Evolutionary conservation across 1,284 basidiomycete species (phyloP).

Genomic region (Cystobasidiaceae sp.): DNA sequence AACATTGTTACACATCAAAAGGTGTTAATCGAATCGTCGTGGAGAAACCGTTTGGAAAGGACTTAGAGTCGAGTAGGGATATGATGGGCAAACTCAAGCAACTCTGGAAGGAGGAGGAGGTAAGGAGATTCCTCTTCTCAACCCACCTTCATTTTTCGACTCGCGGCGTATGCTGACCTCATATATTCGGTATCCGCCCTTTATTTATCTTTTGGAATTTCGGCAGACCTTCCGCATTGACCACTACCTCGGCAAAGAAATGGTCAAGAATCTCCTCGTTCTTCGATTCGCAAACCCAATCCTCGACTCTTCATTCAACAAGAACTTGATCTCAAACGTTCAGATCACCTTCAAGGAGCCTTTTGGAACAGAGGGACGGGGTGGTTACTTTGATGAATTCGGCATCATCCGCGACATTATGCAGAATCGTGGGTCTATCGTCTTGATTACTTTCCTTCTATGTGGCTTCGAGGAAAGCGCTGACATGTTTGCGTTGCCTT

Average conservation of each 20-base stretch:
- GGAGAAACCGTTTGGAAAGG: conserved; percentile 95
- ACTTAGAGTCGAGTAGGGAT: conserved; percentile 74
- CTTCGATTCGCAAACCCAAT: conserved; percentile 89
- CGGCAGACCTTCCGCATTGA: conserved; percentile 83
- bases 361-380: conserved; percentile 92
- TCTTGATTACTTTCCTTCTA: conserved; percentile 5
- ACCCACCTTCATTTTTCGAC: background rate
- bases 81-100: conserved; percentile 73
- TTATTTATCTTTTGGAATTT: background rate
- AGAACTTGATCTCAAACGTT: conserved; percentile 86
- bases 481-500: conserved; percentile 32
- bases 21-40: conserved; percentile 86
- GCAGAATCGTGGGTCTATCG: conserved; percentile 76
- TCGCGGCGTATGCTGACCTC: background rate
- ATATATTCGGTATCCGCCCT: background rate
- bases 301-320: conserved; percentile 81
- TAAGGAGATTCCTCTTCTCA: conserved; percentile 11
- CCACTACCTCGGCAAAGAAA: conserved; percentile 97
- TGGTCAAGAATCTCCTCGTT: conserved; percentile 95
- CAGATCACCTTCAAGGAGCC: conserved; percentile 99
- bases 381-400: conserved; percentile 97
- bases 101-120: conserved; percentile 85
- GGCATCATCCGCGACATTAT: conserved; percentile 93
- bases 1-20: conserved; percentile 66
- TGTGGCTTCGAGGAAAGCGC: background rate